phyloP scores from a whole-genome alignment of 768 basidiomycete genomes.

The Guyanaporus albipodus region DNA sequence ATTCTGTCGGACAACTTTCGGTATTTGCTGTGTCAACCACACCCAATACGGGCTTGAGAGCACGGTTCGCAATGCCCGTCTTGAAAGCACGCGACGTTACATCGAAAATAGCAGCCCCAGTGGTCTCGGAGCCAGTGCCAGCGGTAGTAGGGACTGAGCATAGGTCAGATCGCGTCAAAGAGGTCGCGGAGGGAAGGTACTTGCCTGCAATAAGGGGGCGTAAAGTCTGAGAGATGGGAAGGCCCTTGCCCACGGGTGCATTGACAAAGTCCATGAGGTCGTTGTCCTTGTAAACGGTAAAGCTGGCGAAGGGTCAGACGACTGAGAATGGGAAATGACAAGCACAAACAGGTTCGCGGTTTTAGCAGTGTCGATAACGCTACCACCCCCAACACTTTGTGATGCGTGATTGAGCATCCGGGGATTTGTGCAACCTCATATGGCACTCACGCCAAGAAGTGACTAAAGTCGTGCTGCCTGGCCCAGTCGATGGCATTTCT shows the following conservation, averaged over 20 bases:
- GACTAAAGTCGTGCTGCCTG: constrained; percentile 82
- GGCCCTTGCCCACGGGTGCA: constrained; percentile 90
- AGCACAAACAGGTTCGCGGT: constrained; percentile 76
- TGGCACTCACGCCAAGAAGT: constrained; percentile 76
- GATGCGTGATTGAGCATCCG: not conserved
- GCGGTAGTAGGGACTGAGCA: constrained; percentile 62
- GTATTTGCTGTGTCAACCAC: constrained; percentile 90
- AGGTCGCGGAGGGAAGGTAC: constrained; percentile 7
- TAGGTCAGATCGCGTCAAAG: not conserved
- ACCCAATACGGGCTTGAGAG: constrained; percentile 85
- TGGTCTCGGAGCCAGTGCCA: constrained; percentile 94
- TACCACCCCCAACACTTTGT: constrained; percentile 82
- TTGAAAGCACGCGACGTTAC: constrained; percentile 92
- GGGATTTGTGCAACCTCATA: not conserved
- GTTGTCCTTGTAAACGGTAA: constrained; percentile 86
- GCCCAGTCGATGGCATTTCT: constrained; percentile 86
- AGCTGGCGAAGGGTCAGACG: constrained; percentile 42
- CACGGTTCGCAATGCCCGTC: constrained; percentile 92
- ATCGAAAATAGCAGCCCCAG: constrained; percentile 90
- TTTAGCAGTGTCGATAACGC: constrained; percentile 94
- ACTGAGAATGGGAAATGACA: not conserved
- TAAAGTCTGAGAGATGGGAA: constrained; percentile 70
- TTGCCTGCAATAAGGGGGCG: constrained; percentile 80
- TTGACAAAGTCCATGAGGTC: constrained; percentile 97
- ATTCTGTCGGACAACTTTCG: constrained; percentile 82